A percentile compares a stretch with the other conserved stretches of the same genome.
Evolutionary conservation across 1,284 basidiomycete species (phyloP).

Genomic region (Malassezia restricta): DNA sequence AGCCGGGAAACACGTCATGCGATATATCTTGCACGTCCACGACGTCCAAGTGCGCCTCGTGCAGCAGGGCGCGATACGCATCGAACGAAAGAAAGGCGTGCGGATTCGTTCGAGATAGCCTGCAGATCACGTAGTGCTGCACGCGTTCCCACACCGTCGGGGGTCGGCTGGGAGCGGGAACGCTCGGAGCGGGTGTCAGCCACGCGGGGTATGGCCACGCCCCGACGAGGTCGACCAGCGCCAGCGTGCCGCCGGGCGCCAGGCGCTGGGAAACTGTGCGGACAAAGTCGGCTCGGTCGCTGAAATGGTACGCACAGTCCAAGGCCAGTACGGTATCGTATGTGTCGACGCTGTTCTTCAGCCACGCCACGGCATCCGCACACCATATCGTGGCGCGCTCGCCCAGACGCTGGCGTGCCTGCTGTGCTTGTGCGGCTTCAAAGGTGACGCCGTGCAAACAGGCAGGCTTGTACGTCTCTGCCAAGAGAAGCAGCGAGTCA

Average conservation of each 20-base stretch:
- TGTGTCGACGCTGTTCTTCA: slow-evolving; percentile 2
- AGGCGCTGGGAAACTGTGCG: slow-evolving; percentile 18
- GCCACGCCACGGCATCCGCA: slow-evolving; percentile 24
- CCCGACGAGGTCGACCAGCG: slow-evolving; percentile 30
- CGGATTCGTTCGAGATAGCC: slow-evolving; percentile 18
- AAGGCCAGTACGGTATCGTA: slow-evolving; percentile 40
- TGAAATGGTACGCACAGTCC: slow-evolving; percentile 44
- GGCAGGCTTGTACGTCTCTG: slow-evolving; percentile 12
- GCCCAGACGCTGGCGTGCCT: slow-evolving; percentile 16
- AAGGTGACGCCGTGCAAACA: slow-evolving; percentile 38
- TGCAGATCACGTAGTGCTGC: slow-evolving; percentile 19
- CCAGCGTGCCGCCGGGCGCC: slow-evolving; percentile 26
- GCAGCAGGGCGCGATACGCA: slow-evolving; percentile 19
- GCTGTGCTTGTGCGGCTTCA: slow-evolving; percentile 20
- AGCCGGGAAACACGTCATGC: slow-evolving; percentile 30
- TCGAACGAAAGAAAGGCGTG: slow-evolving; percentile 23
- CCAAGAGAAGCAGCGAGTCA: slow-evolving; percentile 34
- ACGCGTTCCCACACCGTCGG: slow-evolving; percentile 12
- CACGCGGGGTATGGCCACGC: slow-evolving; percentile 25
- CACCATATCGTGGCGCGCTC: slow-evolving; percentile 20
- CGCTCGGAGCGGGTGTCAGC: background rate
- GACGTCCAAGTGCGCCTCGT: slow-evolving; percentile 16
- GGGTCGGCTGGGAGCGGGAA: slow-evolving; percentile 14
- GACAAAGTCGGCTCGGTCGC: slow-evolving; percentile 25
- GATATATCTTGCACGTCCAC: slow-evolving; percentile 33